Base-by-base conservation (phyloP, 2,329 filamentous ascomycete species). In the Curvularia hawaiiensis region DNA sequence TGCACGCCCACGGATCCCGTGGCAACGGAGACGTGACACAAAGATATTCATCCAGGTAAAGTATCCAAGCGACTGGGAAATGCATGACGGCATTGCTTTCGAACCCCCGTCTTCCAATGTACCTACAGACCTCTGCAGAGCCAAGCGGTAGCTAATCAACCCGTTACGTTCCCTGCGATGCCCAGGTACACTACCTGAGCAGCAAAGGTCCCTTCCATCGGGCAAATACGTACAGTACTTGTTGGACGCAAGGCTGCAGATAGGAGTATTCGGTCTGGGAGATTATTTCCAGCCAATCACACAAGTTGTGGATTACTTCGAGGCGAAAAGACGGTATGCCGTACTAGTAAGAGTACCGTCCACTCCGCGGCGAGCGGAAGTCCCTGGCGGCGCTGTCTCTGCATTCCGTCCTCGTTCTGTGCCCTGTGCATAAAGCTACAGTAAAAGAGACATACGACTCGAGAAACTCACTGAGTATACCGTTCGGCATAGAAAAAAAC, bases 31-130 rank as follows among this genome's bases (percentile, higher is more conserved):
- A 97, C 54, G 79, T 97, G 30, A 38, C 95, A 98, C 72, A 92
- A 92, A 31, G 95, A 98, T 71, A 81, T 98, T 66, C 73, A 95
- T 95, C 67, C 86, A 98, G 2, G 85, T 97, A 2, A 38, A 35
- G 2, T n/a, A 47, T 0, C 61, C 62, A 6, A 28, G 33, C 0
- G 33, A 41, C n/a, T 59, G 41, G 35, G 20, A 52, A 3, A 18
- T 18, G 0, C 33, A 43, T 3, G 30, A 59, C n/a, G 40, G 24
- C 0, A 4, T 68, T 1, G 64, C 66, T 1, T 46, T 53, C 4
- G 45, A 66, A n/a, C 68, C 69, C 69, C 30, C 1, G 56, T 57
- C 8, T 72, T 72, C 58, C 67, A 68, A 49, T 52, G 26, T 28
- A 28, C 26, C 73, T 11, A 52, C 65, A 3, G 71, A 71, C 30